Conservation (phyloP, 1,284 basidiomycete species). For the Quambalaria eucalypti region DNA sequence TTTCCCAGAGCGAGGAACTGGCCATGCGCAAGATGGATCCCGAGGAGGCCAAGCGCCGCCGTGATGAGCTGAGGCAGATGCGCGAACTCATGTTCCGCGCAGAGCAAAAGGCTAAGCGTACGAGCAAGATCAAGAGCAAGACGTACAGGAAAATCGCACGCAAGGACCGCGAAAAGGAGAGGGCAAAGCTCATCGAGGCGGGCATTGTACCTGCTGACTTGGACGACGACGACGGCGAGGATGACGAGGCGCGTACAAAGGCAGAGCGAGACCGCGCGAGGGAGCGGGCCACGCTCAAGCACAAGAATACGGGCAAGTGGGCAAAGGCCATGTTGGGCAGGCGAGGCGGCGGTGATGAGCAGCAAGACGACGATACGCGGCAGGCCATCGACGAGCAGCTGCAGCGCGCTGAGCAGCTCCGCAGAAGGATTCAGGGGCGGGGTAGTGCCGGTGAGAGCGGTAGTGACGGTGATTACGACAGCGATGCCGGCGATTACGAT, state of each 20-base stretch:
- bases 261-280: slow-evolving; percentile 57
- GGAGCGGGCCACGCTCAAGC: slow-evolving; percentile 43
- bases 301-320: slow-evolving; percentile 47
- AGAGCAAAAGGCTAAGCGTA: slow-evolving; percentile 78
- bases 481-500: slow-evolving; percentile 14
- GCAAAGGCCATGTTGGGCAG: slow-evolving; percentile 23
- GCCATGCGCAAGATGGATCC: slow-evolving; percentile 60
- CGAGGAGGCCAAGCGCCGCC: slow-evolving; percentile 72
- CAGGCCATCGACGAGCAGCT: slow-evolving; percentile 38
- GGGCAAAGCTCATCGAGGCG: slow-evolving; percentile 41
- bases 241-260: slow-evolving; percentile 51
- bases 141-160: slow-evolving; percentile 77
- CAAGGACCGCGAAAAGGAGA: slow-evolving; percentile 60
- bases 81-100: slow-evolving; percentile 89
- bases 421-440: slow-evolving; percentile 26
- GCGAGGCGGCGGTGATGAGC: slow-evolving; percentile 19
- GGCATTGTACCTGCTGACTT: not conserved
- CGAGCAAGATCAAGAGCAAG: slow-evolving; percentile 93
- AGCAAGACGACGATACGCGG: slow-evolving; percentile 28
- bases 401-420: slow-evolving; percentile 21
- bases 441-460: slow-evolving; percentile 10
- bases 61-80: slow-evolving; percentile 73
- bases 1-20: slow-evolving; percentile 67
- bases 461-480: slow-evolving; percentile 13
- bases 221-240: slow-evolving; percentile 28